Base-by-base conservation (phyloP, 1,284 basidiomycete species). In the Rhodotorula sp. region DNA sequence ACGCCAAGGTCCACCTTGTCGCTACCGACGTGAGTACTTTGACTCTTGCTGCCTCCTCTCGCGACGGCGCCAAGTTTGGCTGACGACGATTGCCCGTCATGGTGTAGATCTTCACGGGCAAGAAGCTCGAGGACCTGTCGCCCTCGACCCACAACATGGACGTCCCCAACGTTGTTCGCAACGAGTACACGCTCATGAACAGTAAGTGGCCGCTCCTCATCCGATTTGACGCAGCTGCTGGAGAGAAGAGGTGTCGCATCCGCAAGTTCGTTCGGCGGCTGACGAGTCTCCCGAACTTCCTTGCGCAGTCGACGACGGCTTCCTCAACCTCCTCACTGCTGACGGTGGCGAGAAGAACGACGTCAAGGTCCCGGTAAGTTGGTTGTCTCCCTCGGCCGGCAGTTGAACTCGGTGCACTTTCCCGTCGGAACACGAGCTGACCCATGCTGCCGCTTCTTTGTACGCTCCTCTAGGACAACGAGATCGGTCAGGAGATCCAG, bases 131-230 rank as follows among this genome's bases (percentile, higher is more conserved):
- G 87, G 95, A 98, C 87, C 95, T 98, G 83, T 95, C 85, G 79
- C 95, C 95, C 81, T 99, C 97, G 80, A 97, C 93, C 80, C 93
- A 97, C 87, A 97, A 97, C 86, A 92, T 98, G 92, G 94, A 97
- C 80, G 95, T 98, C 80, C 95, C 95, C 82, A 91, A 97, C 85
- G 95, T 99, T 81, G 78, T 69, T 69, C 92, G 95, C 83, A 87
- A 85, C 74, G 97, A 99, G 88, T 98, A 89, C 87, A 87, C 91
- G 82, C 89, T 99, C 80, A 91, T 93, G 81, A 81, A 83, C 82
- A 80, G 81, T 76, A 77, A 71, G 73, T 66, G 38, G 38, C 10
- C 38, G 10, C 38, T 43, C 10, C 10, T 43, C 10, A 43, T 43
- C 10, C 38, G 10, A 43, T 43, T 43, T 43, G 38, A 43, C 38